Evolutionary conservation across 2,329 filamentous ascomycete species (phyloP), one percentile per base, ranked within the genome.

Genomic region (Amphichorda felina): DNA sequence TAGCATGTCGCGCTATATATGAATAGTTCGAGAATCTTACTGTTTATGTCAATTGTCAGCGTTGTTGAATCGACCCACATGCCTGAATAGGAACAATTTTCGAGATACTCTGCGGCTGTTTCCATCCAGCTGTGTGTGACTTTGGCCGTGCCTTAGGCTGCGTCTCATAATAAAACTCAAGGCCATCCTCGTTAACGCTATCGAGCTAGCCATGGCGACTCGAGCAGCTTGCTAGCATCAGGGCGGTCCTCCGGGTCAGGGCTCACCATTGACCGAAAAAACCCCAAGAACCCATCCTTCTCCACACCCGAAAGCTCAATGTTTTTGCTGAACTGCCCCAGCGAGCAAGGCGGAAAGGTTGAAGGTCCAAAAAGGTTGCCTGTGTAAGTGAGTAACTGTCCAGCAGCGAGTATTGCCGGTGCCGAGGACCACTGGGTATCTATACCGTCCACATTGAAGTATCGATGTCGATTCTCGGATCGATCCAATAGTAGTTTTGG

Each of bases 401-500:
- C n/a, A 26, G 15, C 13, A 29, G 13, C 6, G 15, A 29, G 21
- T 10, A 29, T 5, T 16, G 15, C 13, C 15, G 27, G 13, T 29
- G 27, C 27, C n/a, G 27, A 29, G 27, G 27, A 29, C 7, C 7
- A n/a, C 6, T 24, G n/a, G 27, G 7, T 29, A 16, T 29, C 13
- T 14, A 29, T 29, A 29, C 27, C 27, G 15, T 31, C 7, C 9
- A 11, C 21, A 17, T 33, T 13, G 18, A 8, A 33, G 14, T n/a
- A 33, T 21, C 10, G 15, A 17, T 33, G 16, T 15, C 30, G 17
- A n/a, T 33, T 33, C 21, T 22, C 22, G 18, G 40, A 42, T 30
- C 41, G 36, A 26, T 13, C 27, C 19, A 43, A 18, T 10, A 47
- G 29, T 9, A 17, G n/a, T 13, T 28, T 15, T 4, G 47, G 47